Evolutionary conservation across 192 early-diverging fungal genomes (phyloP), one percentile per base, ranked within the genome.

Genomic region (Cladochytrium replicatum): DNA sequence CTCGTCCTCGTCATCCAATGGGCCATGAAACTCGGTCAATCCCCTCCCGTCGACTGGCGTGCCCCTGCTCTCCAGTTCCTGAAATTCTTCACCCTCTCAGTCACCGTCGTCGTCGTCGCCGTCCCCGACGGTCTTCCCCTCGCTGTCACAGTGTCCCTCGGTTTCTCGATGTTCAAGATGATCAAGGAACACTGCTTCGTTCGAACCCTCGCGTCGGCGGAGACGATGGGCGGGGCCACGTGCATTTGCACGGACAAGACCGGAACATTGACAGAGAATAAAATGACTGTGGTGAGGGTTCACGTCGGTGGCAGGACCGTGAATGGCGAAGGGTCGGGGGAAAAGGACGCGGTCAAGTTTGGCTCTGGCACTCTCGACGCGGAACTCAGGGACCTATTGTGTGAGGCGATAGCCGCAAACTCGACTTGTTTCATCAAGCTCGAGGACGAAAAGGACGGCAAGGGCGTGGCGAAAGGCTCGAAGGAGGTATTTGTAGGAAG

Each of bases 81-180:
- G 17, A 13, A 37, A 51, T 85, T 99, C 41, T 44, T 97, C 32
- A 93, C 96, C 62, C 79, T 88, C 2, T 84, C 90, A 13, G 80
- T 99, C 23, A 95, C 96, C 25, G 68, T 99, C 4, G 75, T 99
- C 9, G 96, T 99, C 13, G 94, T 99, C 6, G 96, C 96, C 22
- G 88, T 99, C 1, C 96, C 96, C 30, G 96, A 99, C 61, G 96
- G 96, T 24, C 78, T 99, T 21, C 96, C 96, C 5, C 65, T 99
- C 32, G 96, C 96, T 8, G 96, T 99, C 24, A 97, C 94, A 1
- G 63, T 99, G 43, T 84, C 96, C 1, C 72, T 99, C 37, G 93
- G 91, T 1, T 87, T 88, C 63, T 91, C 92, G 2, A 97, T 94
- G 9, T 80, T 82, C 29, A 68, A 84, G 11, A 99, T 99, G 96